Evolutionary conservation across 2,329 filamentous ascomycete genomes (phyloP).

Genomic region (Pleomassaria siparia): DNA sequence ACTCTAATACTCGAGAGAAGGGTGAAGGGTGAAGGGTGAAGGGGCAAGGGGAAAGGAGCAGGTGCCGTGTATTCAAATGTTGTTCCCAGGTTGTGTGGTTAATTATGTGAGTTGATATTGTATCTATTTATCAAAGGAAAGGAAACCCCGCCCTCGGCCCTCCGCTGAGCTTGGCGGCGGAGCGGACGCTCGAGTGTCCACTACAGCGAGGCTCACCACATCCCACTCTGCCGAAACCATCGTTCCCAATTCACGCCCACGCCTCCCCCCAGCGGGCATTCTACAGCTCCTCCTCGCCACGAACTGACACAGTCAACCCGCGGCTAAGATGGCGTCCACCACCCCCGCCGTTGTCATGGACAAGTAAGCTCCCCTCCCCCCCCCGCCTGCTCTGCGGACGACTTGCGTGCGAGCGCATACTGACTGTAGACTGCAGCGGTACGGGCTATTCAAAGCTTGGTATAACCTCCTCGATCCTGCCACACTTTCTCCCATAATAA

Average conservation of each 20-base stretch:
- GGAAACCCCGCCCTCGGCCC: constrained; percentile 1
- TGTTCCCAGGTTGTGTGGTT: too few relatives aligned
- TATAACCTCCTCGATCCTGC: constrained; percentile 50
- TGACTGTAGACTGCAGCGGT: constrained; percentile 66
- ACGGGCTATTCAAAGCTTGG: constrained; percentile 99
- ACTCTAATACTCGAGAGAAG: background rate
- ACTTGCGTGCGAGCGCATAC: constrained; percentile 35
- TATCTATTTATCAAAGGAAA: too few relatives aligned
- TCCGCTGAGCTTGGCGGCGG: constrained; percentile 1
- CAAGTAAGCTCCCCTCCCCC: constrained; percentile 72
- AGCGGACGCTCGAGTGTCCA: background rate
- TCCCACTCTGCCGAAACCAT: constrained; percentile 35
- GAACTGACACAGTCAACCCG: constrained; percentile 18
- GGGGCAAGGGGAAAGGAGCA: background rate
- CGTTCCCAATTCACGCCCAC: constrained; percentile 25
- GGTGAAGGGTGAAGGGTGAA: too few relatives aligned
- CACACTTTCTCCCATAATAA: constrained; percentile 35
- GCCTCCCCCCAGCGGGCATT: constrained; percentile 15
- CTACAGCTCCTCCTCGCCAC: constrained; percentile 25
- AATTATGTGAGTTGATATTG: too few relatives aligned
- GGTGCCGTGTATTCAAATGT: background rate
- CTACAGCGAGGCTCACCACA: constrained; percentile 13
- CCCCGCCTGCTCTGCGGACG: constrained; percentile 33
- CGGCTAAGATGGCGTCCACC: constrained; percentile 82
- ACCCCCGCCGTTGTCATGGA: constrained; percentile 99